phyloP scores from a whole-genome alignment of 1,284 basidiomycete species.

The Sanghuangporus baumii region DNA sequence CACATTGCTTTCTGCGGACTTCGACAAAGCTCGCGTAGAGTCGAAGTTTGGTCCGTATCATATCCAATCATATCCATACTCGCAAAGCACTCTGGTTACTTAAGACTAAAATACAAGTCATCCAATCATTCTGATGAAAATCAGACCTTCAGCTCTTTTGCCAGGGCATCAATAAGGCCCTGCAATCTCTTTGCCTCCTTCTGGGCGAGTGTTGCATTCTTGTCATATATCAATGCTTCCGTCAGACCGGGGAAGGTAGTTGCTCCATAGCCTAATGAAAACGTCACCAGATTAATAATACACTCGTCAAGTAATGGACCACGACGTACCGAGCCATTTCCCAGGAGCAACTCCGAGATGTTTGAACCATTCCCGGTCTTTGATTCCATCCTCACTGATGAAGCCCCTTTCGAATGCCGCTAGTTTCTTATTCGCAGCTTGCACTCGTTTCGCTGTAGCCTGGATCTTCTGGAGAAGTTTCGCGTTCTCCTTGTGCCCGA shows the following conservation, averaged over 20 bases:
- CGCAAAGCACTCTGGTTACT: neutral
- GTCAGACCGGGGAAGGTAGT: conserved; percentile 59
- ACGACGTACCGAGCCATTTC: conserved; percentile 55
- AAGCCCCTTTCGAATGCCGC: conserved; percentile 80
- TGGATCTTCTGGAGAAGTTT: conserved; percentile 41
- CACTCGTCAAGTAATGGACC: neutral
- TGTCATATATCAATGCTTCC: conserved; percentile 51
- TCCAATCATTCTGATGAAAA: neutral
- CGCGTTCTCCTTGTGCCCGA: conserved; percentile 16
- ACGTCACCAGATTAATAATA: neutral
- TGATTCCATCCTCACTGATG: conserved; percentile 75
- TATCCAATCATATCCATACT: neutral
- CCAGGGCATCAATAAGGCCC: conserved; percentile 36
- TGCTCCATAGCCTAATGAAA: conserved; percentile 47
- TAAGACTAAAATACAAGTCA: neutral
- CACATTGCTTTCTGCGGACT: no score
- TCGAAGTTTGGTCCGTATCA: no score
- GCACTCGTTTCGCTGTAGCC: conserved; percentile 58
- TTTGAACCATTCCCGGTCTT: conserved; percentile 79
- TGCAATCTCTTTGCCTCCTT: conserved; percentile 44
- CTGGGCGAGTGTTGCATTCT: conserved; percentile 37
- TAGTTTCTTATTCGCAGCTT: conserved; percentile 65
- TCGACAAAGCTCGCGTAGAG: no score
- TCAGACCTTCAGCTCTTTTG: conserved; percentile 21
- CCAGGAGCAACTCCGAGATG: conserved; percentile 89